Evolutionary conservation across 2,329 filamentous ascomycete genomes (phyloP), one percentile per base, ranked within the genome.

Genomic region (Ceratocystis huliohia): DNA sequence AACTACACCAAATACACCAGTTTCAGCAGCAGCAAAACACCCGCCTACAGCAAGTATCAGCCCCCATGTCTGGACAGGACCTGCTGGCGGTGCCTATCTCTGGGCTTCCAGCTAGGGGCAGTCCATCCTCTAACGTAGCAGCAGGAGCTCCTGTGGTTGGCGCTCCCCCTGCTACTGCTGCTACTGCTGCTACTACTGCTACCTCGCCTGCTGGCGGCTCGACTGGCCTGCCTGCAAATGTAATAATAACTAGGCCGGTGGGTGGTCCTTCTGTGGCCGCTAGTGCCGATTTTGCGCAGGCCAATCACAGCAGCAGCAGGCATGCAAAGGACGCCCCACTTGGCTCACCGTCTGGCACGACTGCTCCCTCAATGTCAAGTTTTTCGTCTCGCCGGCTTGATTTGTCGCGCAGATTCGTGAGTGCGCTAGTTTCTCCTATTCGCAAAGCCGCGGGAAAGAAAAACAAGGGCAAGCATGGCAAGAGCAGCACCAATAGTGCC

Each of bases 371-470:
- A 2, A 20, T 22, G 17, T 50, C 48, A 1, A 41, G 37, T 25
- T 10, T 22, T n/a, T 50, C 48, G 1, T 57, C 53, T 30, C 53
- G 53, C 15, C 53, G 53, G n/a, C 53, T 57, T 13, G 61, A 62
- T 13, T 66, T 66, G 45, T 66, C 65, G 1, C 61, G 48, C 13
- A 20, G 65, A 5, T 57, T 66, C 5, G 65, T 66, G 6, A 66
- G 46, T 62, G 65, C 65, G 6, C 28, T 66, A 13, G 65, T 66
- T n/a, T 30, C 56, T 20, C 65, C 65, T 1, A 66, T 66, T 25
- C 25, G 59, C 17, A 50, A 61, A 30, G 65, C 22, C 6, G 33
- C 65, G 6, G 65, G 65, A 20, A 45, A 20, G 45, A 30, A 37
- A n/a, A 15, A 28, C 63, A 30, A 53, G 5, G 3, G 15, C 45